phyloP scores from a whole-genome alignment of 306 rosid genomes.

The Biancaea sappan region DNA sequence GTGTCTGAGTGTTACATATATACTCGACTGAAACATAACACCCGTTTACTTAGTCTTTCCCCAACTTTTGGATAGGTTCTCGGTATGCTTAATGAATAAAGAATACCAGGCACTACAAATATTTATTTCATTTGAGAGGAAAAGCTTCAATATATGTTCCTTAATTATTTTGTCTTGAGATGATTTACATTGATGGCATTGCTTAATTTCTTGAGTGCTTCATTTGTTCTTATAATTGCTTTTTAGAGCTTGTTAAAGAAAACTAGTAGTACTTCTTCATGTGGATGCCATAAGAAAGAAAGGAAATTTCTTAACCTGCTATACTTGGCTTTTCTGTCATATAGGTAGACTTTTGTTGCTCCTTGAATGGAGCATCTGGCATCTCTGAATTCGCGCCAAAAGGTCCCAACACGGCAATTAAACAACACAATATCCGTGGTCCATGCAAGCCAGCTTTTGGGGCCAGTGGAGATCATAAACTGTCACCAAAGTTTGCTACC shows the following conservation, averaged over 20 bases:
- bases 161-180: not conserved
- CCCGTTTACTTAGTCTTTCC: not conserved
- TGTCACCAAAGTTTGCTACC: constrained; percentile 52
- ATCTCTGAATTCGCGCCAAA: constrained; percentile 52
- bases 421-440: constrained; percentile 42
- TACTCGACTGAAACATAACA: not conserved
- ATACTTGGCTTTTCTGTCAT: constrained; percentile 30
- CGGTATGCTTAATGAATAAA: not conserved
- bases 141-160: not conserved
- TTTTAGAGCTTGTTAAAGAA: constrained; percentile 18
- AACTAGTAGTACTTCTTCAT: not conserved
- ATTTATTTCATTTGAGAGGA: not conserved
- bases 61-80: constrained; percentile 13
- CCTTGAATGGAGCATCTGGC: constrained; percentile 57
- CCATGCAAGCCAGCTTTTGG: constrained; percentile 50
- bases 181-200: constrained; percentile 17
- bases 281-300: not conserved
- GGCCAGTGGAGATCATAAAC: constrained; percentile 43
- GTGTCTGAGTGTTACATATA: not conserved
- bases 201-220: constrained; percentile 8
- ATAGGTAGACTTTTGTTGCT: constrained; percentile 64
- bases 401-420: constrained; percentile 49
- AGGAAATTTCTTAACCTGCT: constrained; percentile 22
- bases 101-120: no score
- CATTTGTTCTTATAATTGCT: not conserved